Base-by-base conservation (phyloP, 768 basidiomycete species). In the Dictyophora rubrovolvata region DNA sequence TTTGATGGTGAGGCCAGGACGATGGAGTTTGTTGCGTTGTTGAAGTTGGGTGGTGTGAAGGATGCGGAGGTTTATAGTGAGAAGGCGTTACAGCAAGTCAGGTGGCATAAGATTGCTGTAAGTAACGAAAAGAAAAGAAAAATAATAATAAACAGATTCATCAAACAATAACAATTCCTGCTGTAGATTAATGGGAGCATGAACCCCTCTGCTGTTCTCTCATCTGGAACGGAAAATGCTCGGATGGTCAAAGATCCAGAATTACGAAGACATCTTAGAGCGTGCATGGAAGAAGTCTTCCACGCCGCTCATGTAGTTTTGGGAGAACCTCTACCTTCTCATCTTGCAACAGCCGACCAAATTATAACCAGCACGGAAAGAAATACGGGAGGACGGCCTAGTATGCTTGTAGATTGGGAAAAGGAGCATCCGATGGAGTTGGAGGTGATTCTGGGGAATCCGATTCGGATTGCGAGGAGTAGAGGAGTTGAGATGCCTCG, bases 21-120 rank as follows among this genome's bases (percentile, higher is more conserved):
- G 2, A 20, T 49, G 47, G 49, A 48, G 21, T 65, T 69, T 56
- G 63, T 63, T 9, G 36, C 47, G 34, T 48, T 69, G 59, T 57
- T 68, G 16, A 60, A 63, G 56, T 55, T 55, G 22, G 69, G 69
- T 21, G 69, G 69, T 16, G 62, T 67, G 48, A 64, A 60, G 50
- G 69, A 69, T 52, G 67, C 67, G 1, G 66, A 69, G 60, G 57
- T 48, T 35, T 65, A 68, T 48, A 63, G 63, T 17, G 66, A 69
- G 54, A 53, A 55, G 47, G 65, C 61, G 17, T 42, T 69, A 21
- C 69, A 69, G 60, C 58, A 67, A 22, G 64, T 69, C 14, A 61
- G 69, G 7, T 69, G 69, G 69, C 69, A 69, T 62, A 69, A 69
- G 61, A 65, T 69, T 16, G 68, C 65, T 14, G 64, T 65, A 54